Conservation (phyloP, 257 asterid genomes). For the Solanum appendiculatum region DNA sequence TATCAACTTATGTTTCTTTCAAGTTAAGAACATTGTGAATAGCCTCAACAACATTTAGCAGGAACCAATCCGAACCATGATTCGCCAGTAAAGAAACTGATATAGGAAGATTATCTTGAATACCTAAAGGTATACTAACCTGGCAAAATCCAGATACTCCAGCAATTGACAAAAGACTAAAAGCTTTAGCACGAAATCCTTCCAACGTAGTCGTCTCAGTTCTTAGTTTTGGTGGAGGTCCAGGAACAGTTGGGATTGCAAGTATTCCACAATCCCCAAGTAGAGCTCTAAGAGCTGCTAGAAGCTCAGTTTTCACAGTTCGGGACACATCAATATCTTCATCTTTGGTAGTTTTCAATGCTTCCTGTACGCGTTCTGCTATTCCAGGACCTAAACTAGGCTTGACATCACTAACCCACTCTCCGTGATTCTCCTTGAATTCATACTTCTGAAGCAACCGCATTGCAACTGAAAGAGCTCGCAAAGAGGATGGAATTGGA, state of each 20-base stretch:
- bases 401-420: constrained; percentile 59
- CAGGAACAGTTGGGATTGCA: constrained; percentile 85
- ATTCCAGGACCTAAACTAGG: constrained; percentile 78
- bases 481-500: constrained; percentile 54
- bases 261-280: constrained; percentile 65
- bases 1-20: background rate
- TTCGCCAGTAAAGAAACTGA: constrained; percentile 74
- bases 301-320: constrained; percentile 46
- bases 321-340: constrained; percentile 39
- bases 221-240: constrained; percentile 78
- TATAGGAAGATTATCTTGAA: constrained; percentile 51
- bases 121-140: constrained; percentile 85
- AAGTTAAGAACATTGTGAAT: constrained; percentile 19
- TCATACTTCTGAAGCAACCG: constrained; percentile 73
- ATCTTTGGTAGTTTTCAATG: constrained; percentile 37
- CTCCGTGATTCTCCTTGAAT: constrained; percentile 80
- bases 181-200: constrained; percentile 73
- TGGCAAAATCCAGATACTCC: constrained; percentile 92
- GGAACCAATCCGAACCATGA: constrained; percentile 68
- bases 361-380: constrained; percentile 68
- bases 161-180: constrained; percentile 72
- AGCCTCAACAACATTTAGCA: constrained; percentile 44
- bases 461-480: constrained; percentile 76
- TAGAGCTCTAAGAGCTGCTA: constrained; percentile 48
- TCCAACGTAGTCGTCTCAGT: constrained; percentile 52